Conservation (phyloP, 106 monocot genomes). For the Amphibolis antarctica region DNA sequence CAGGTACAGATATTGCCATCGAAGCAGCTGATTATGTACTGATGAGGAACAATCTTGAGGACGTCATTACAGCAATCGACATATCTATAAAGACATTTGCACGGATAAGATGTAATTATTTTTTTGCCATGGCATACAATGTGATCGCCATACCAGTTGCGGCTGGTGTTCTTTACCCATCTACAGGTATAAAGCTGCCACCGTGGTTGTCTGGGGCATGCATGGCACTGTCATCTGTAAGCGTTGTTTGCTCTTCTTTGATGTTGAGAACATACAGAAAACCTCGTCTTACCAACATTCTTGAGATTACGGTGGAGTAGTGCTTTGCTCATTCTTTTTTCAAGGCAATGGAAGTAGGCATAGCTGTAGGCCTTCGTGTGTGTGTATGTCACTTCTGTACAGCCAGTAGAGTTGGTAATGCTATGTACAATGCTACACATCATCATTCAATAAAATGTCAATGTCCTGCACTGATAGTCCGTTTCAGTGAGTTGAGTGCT, state of each 20-base stretch:
- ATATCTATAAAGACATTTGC: slow-evolving; percentile 67
- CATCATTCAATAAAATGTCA: no score
- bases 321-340: not conserved
- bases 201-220: slow-evolving; percentile 87
- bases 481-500: no score
- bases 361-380: not conserved
- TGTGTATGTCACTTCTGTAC: no score
- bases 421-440: no score
- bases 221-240: slow-evolving; percentile 77
- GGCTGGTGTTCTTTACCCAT: slow-evolving; percentile 62
- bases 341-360: not conserved
- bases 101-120: slow-evolving; percentile 66
- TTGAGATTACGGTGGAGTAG: not conserved
- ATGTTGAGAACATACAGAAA: slow-evolving; percentile 70
- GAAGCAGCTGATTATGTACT: slow-evolving; percentile 86
- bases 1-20: slow-evolving; percentile 77
- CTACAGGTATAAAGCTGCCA: slow-evolving; percentile 50
- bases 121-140: slow-evolving; percentile 80
- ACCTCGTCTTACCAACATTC: slow-evolving; percentile 18
- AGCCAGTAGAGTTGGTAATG: no score
- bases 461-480: no score
- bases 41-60: slow-evolving; percentile 73
- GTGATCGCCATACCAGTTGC: slow-evolving; percentile 63
- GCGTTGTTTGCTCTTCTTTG: slow-evolving; percentile 89
- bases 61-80: slow-evolving; percentile 86